phyloP scores from a whole-genome alignment of 768 basidiomycete genomes.

The Agrocybe praecox region DNA sequence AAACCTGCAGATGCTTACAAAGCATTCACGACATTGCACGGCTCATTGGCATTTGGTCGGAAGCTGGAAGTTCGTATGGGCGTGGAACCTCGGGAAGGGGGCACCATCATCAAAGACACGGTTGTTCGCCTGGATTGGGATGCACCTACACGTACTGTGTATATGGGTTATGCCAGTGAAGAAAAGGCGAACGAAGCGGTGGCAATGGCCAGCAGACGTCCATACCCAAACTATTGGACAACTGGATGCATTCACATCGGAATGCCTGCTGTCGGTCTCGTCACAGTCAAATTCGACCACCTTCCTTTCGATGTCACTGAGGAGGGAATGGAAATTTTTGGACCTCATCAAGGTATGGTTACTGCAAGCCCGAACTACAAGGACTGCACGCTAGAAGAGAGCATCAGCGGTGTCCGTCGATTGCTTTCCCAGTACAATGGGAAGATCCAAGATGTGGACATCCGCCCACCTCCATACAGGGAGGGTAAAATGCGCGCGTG shows the following conservation, averaged over 20 bases:
- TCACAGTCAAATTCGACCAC: conserved; percentile 61
- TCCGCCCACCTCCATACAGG: conserved; percentile 52
- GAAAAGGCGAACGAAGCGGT: conserved; percentile 56
- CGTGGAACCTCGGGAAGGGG: conserved; percentile 35
- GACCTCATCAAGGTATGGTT: conserved; percentile 50
- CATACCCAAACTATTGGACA: conserved; percentile 42
- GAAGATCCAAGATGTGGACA: conserved; percentile 42
- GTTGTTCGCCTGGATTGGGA: conserved; percentile 63
- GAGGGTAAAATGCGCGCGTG: conserved; percentile 53
- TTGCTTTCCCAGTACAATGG: conserved; percentile 37
- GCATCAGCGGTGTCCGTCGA: conserved; percentile 35
- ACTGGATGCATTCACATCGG: conserved; percentile 55
- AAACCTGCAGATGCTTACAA: conserved; percentile 49
- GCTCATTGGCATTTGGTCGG: conserved; percentile 35
- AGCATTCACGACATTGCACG: conserved; percentile 57
- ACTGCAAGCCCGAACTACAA: conserved; percentile 49
- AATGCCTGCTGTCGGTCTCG: conserved; percentile 56
- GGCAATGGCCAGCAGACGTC: conserved; percentile 34
- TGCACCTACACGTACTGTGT: conserved; percentile 57
- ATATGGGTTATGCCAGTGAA: conserved; percentile 59
- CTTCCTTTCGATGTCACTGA: conserved; percentile 49
- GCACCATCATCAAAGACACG: conserved; percentile 50
- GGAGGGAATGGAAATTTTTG: conserved; percentile 44
- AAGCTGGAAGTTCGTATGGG: conserved; percentile 48
- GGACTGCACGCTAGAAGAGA: conserved; percentile 39